Base-by-base conservation (phyloP, 805 yeast genomes). In the Starmerella floricola region DNA sequence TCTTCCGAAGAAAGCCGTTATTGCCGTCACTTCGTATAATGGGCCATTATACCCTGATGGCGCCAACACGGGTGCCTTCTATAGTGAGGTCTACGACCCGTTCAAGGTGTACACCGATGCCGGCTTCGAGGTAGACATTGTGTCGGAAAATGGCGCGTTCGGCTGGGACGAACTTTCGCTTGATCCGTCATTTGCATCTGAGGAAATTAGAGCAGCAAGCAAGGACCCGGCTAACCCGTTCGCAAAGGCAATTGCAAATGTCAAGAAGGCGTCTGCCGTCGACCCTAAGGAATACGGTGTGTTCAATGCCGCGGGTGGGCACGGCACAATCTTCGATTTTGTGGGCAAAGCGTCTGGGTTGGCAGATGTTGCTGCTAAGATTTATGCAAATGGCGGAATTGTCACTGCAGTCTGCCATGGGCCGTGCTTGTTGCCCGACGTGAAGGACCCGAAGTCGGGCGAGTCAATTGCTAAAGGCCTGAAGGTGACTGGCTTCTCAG, bases 371-470 rank as follows among this genome's bases (percentile, higher is more conserved):
- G 78, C 75, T 17, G 58, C 62, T 23, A 59, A 62, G 18, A 67
- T 76, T 38, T 73, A 69, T 55, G 61, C 59, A 26, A 58, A 67
- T 17, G 73, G 71, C 31, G 81, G 80, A 37, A 68, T 74, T 31
- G 68, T 77, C 19, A 59, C 75, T 33, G 79, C 82, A 13, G 82
- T 77, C 8, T 77, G 84, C 58, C 82, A 77, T 50, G 84, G 80
- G 6, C 79, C 79, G n/a, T 66, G 68, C 18, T 65, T 76, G 47
- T 71, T 77, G 46, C 71, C 65, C n/a, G 63, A 64, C 34, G 55
- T 76, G 48, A 61, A 54, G 31, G 73, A 72, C 49, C 47, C 54
- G 32, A 44, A 52, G 15, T 16, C 37, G 8, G 74, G 74, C 33
- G 61, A 64, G 36, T 58, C 62, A 15, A 50, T 78, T 39, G 63